Base-by-base conservation (phyloP, 768 basidiomycete genomes). In the Chiua virens region DNA sequence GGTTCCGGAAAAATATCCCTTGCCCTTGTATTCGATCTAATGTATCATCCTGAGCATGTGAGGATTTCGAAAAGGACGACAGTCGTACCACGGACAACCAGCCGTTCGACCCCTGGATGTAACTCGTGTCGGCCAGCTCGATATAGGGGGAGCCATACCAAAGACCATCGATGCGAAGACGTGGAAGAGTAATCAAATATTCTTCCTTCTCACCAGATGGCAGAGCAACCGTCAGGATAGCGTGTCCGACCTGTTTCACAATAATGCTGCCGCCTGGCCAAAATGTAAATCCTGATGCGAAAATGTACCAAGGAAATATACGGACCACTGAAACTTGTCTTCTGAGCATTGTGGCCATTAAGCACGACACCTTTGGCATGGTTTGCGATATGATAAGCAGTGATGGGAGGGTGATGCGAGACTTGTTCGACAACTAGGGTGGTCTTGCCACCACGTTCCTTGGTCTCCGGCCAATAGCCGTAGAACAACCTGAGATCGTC, bases 201-300 rank as follows among this genome's bases (percentile, higher is more conserved):
- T 83, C 78, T 68, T 88, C 86, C 54, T 71, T 71, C 40, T 73
- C 73, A 3, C 83, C 85, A 7, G 73, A 70, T 3, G 83, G 75
- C 14, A 84, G 70, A 30, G 77, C 71, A 44, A 95, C 79, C 5
- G 83, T 88, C 27, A 99, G 75, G 23, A 88, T 72, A 1, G 94
- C 96, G 63, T 98, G 96, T 1, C 96, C 96, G 58, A 96, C 88
- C 70, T 99, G 96, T 71, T 90, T 93, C 47, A 99, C 96, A 70
- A 83, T 85, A 56, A 89, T 86, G 44, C 82, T 81, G 18, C 86
- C 86, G 54, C 75, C 83, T 85, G 61, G 40, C 27, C 20, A 36
- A 27, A 35, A 45, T 15, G 23, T 58, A 27, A 59, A 43, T n/a
- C 39, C 17, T 43, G 22, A 34, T 18, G 49, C 18, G 34, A 15